Evolutionary conservation across 2,329 filamentous ascomycete genomes (phyloP).

Genomic region (Xylariomycetidae sp.): DNA sequence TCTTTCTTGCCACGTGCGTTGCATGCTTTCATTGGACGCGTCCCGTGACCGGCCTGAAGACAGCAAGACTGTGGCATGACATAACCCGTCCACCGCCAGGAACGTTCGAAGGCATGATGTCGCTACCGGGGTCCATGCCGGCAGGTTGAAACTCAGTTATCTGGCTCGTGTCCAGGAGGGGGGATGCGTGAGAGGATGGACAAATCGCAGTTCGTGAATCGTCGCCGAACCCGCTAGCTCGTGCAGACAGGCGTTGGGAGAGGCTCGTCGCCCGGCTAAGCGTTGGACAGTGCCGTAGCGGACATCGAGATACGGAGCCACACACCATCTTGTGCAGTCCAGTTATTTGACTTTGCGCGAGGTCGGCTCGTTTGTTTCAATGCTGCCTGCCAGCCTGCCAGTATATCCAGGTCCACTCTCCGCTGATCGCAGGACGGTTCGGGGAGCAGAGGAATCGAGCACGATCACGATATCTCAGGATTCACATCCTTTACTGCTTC

Average conservation of each 20-base stretch:
- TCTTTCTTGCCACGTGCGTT: too few relatives aligned
- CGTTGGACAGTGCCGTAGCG: too few relatives aligned
- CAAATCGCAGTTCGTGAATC: too few relatives aligned
- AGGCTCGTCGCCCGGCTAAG: too few relatives aligned
- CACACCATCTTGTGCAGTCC: neutral
- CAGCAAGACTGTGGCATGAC: too few relatives aligned
- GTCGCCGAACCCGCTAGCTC: too few relatives aligned
- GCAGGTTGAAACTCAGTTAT: constrained; percentile 4
- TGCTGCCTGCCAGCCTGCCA: neutral
- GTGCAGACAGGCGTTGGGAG: too few relatives aligned
- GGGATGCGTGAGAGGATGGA: too few relatives aligned
- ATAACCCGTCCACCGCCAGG: too few relatives aligned
- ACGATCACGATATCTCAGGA: constrained; percentile 30
- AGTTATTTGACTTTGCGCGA: constrained; percentile 5
- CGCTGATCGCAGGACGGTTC: neutral
- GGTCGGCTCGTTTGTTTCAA: constrained; percentile 4
- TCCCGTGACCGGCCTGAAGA: too few relatives aligned
- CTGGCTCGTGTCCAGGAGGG: too few relatives aligned
- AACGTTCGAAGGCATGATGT: constrained; percentile 1
- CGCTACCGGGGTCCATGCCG: neutral
- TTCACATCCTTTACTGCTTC: constrained; percentile 44
- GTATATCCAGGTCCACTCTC: neutral
- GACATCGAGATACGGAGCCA: neutral
- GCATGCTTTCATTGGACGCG: too few relatives aligned
- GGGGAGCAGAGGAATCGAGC: neutral